Evolutionary conservation across 139 green algal species (phyloP), one percentile per base, ranked within the genome.

Genomic region (Chlamydomonas sp.): DNA sequence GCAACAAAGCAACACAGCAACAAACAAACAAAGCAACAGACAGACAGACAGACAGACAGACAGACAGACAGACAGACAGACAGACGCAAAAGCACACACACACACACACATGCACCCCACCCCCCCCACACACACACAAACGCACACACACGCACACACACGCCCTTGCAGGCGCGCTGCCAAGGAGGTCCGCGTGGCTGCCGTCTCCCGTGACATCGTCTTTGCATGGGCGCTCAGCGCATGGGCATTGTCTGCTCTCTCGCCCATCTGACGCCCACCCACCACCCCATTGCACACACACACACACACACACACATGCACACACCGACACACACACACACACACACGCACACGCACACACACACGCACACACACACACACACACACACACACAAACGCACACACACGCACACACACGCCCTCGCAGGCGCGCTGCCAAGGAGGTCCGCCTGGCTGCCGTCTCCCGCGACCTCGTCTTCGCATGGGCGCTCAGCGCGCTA

Each of bases 401-500:
- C 43, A 54, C 20, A 54, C 43, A 54, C 48, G 47, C 26, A 29
- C 54, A 30, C 43, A 16, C 50, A 4, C 68, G 4, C 57, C 57
- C 35, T 35, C 50, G n/a, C 49, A 92, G 92, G 83, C 81, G 84
- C 8, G 75, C 77, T 68, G 82, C 87, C 68, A 81, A 85, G 54
- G 54, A 71, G 33, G 48, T 68, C 48, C 71, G 77, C 28, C 81
- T 96, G 58, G 65, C 48, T 24, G 72, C 74, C n/a, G 77, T 81
- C n/a, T 89, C 82, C 0, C 16, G 73, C 35, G 72, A 85, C 30
- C 83, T 97, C 8, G 76, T 77, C 0, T 37, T 94, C 0, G 90
- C 91, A 1, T 91, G 86, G 85, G 65, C 13, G 39, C 8, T 8
- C 39, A 50, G 8, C 39, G 81, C 82, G 10, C 79, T 88, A 5